These are phyloP conservation scores for Daldinia decipiens DNA, from an alignment of 495 filamentous ascomycete genomes.

Conservation along the genomic window DNA sequence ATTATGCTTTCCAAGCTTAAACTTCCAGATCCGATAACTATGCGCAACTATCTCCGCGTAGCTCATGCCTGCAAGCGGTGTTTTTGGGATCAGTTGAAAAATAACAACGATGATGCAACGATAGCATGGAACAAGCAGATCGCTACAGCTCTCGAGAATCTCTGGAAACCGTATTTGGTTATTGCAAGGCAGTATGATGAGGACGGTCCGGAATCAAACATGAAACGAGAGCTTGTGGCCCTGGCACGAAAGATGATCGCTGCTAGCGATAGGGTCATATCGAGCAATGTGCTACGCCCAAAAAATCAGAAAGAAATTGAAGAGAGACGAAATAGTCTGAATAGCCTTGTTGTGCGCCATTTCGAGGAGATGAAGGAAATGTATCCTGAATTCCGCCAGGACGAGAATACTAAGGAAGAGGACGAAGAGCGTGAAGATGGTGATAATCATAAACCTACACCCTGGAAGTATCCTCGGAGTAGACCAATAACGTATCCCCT, in stretches of 20 bases:
- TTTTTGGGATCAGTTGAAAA: constrained; percentile 23
- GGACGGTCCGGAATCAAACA: constrained; percentile 23
- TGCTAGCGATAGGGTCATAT: constrained; percentile 50
- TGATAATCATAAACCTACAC: background rate
- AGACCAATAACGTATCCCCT: background rate
- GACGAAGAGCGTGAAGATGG: background rate
- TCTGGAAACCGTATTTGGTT: constrained; percentile 52
- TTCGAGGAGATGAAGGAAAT: constrained; percentile 28
- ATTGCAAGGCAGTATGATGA: constrained; percentile 43
- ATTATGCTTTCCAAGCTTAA: constrained; percentile 60
- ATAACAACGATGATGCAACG: constrained; percentile 31
- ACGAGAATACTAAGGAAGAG: background rate
- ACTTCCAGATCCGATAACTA: constrained; percentile 55
- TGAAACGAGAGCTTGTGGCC: constrained; percentile 50
- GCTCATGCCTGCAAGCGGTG: constrained; percentile 49
- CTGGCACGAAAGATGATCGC: constrained; percentile 55
- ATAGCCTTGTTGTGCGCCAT: constrained; percentile 33
- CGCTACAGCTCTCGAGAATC: constrained; percentile 49
- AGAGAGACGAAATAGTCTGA: constrained; percentile 44
- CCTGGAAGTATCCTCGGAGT: background rate
- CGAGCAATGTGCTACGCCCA: constrained; percentile 37
- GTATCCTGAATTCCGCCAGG: constrained; percentile 17
- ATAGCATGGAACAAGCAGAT: constrained; percentile 50
- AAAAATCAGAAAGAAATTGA: constrained; percentile 33
- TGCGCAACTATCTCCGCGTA: constrained; percentile 54